Evolutionary conservation across 345 rosid species (phyloP), one percentile per base, ranked within the genome.

Genomic region (Gossypium ekmanianum): DNA sequence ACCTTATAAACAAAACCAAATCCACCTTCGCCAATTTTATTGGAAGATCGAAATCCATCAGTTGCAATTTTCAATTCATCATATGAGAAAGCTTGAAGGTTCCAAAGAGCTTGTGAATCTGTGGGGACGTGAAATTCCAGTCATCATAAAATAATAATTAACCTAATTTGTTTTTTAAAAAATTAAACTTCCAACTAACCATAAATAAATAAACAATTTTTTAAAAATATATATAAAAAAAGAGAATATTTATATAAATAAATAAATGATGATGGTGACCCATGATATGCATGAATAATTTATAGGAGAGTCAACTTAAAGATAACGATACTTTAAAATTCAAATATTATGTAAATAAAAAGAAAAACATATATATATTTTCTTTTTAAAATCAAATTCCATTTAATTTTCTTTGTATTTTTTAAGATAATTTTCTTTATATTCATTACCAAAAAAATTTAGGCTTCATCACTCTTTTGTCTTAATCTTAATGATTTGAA

Each of bases 11-110:
- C 87, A 11, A 74, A 73, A 26, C 89, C 87, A 62, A 81, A 84
- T 48, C 89, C 89, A 20, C 89, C 87, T 77, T 82, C 87, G 1
- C 89, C 87, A n/a, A 84, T 77, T 75, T 79, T 84, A 26, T 79
- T 80, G 1, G 83, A 80, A n/a, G 77, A 16, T 34, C 55, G 62
- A 76, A 86, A 84, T 16, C 75, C 80, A 34, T 77, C 78, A 68
- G 85, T 80, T 29, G 85, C 85, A 27, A 45, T 48, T 50, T 80
- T 77, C 54, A 84, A 57, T 41, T 86, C 81, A 9, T 55, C 11
- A 13, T 74, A 81, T 0, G 81, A 68, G 76, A 82, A 86, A 34
- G 79, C 62, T 45, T 58, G 41, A 43, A 27, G 20, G 27, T 80
- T 82, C 71, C 66, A 55, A 47, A 68, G 74, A 55, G 45, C n/a